Conservation (phyloP, 345 rosid genomes). For the Streptanthus diversifolius region DNA sequence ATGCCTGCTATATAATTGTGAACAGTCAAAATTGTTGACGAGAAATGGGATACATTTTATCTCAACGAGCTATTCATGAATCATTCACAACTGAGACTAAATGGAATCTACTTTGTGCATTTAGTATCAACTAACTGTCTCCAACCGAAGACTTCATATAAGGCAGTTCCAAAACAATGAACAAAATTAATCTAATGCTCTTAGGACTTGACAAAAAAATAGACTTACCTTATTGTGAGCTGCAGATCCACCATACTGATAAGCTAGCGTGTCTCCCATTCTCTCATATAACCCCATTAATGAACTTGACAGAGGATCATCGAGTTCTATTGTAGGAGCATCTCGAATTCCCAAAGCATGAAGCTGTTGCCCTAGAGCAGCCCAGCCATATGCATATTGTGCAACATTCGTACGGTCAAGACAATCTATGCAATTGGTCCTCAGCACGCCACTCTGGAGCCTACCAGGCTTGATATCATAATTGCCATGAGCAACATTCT, state of each 20-base stretch:
- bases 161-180: not conserved
- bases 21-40: not conserved
- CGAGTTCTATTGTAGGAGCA: conserved; percentile 65
- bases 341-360: conserved; percentile 66
- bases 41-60: not conserved
- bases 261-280: conserved; percentile 95
- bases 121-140: conserved; percentile 3
- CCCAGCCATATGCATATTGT: conserved; percentile 93
- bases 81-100: not conserved
- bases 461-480: conserved; percentile 46
- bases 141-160: not conserved
- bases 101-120: not conserved
- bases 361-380: conserved; percentile 91
- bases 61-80: not conserved
- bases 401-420: conserved; percentile 99
- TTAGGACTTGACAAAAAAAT: not conserved
- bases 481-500: conserved; percentile 46
- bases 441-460: conserved; percentile 85
- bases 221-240: conserved; percentile 87
- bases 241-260: conserved; percentile 95
- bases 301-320: conserved; percentile 73
- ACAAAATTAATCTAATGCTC: not conserved
- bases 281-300: conserved; percentile 86
- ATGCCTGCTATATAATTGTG: not conserved
- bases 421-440: conserved; percentile 99